These are phyloP conservation scores for Papiliotrema nemorosa DNA, from an alignment of 1,284 basidiomycete genomes.

Conservation along the genomic window DNA sequence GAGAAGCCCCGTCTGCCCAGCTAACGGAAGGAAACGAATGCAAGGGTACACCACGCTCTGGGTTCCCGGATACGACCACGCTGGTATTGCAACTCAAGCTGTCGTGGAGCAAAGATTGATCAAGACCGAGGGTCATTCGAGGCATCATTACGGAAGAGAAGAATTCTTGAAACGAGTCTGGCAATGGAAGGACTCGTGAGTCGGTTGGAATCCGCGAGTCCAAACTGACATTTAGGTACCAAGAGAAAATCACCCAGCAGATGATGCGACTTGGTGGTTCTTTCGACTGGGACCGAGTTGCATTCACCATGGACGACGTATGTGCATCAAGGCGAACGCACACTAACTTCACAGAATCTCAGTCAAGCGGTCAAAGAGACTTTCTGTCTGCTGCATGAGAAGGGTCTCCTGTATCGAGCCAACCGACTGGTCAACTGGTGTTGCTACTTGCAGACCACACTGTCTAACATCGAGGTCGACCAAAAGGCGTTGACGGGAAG, in stretches of 20 bases:
- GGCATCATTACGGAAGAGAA: slow-evolving; percentile 93
- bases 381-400: slow-evolving; percentile 88
- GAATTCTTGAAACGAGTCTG: slow-evolving; percentile 87
- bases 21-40: slow-evolving; percentile 79
- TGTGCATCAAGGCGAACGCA: too few relatives aligned
- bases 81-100: slow-evolving; percentile 96
- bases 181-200: slow-evolving; percentile 95
- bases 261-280: slow-evolving; percentile 86
- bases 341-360: slow-evolving; percentile 65
- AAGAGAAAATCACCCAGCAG: slow-evolving; percentile 85
- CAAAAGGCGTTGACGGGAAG: slow-evolving; percentile 87
- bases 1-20: slow-evolving; percentile 28
- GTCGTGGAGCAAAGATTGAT: slow-evolving; percentile 92
- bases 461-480: slow-evolving; percentile 97
- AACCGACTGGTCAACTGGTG: slow-evolving; percentile 99
- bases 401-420: slow-evolving; percentile 91
- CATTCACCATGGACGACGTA: slow-evolving; percentile 94
- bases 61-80: slow-evolving; percentile 95
- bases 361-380: slow-evolving; percentile 87
- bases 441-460: slow-evolving; percentile 88
- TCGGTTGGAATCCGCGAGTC: slow-evolving; percentile 7
- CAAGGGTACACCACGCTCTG: slow-evolving; percentile 86
- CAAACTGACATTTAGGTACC: slow-evolving; percentile 56
- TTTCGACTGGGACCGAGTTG: slow-evolving; percentile 89
- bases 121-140: slow-evolving; percentile 76